phyloP scores from a whole-genome alignment of 148 eudicot genomes.

The Drosera capensis region DNA sequence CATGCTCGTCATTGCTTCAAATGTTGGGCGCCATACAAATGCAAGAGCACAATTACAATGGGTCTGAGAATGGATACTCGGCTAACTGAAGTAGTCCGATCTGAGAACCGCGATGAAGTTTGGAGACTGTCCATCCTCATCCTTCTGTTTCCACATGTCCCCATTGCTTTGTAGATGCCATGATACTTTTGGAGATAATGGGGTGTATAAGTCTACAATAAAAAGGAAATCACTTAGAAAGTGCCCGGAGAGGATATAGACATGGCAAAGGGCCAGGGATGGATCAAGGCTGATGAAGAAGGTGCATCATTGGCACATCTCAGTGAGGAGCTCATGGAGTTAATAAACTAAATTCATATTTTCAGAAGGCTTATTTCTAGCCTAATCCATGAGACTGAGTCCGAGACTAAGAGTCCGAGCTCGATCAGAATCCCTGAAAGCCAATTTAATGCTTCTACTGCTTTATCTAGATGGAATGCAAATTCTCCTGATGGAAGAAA shows the following conservation, averaged over 20 bases:
- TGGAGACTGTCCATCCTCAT: constrained; percentile 19
- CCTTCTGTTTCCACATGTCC: constrained; percentile 27
- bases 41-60: no score
- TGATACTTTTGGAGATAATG: constrained; percentile 25
- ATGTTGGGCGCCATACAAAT: no score
- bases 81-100: constrained; percentile 25
- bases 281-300: no score
- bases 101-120: constrained; percentile 19
- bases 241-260: not conserved
- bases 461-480: not conserved
- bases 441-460: not conserved
- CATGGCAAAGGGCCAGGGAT: no score
- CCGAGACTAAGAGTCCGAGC: no score
- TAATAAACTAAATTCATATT: no score
- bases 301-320: no score
- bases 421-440: not conserved
- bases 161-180: constrained; percentile 28
- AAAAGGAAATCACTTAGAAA: not conserved
- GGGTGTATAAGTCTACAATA: constrained; percentile 21
- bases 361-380: no score
- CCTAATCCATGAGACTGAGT: no score
- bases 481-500: not conserved
- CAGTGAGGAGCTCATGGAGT: no score
- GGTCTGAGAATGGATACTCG: no score
- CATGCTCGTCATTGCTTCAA: no score